These are phyloP conservation scores for Penicillium paradoxum DNA, from an alignment of 495 filamentous ascomycete genomes.

Conservation along the genomic window DNA sequence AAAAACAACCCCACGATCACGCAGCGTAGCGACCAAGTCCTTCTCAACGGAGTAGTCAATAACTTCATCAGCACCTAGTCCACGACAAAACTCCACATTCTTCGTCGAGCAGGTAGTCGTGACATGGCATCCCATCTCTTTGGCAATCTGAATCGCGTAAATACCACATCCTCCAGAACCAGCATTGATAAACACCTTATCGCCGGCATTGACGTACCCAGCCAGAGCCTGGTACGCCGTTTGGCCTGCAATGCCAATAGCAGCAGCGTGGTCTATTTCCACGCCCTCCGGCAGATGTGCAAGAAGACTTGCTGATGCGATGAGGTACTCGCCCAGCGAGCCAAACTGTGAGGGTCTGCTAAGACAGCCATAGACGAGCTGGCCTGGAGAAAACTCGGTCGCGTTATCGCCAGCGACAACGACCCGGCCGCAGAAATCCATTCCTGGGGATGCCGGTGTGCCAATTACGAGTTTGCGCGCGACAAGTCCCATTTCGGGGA, in stretches of 20 bases:
- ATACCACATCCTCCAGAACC: slow-evolving; percentile 58
- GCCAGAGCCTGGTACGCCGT: slow-evolving; percentile 56
- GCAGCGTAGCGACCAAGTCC: slow-evolving; percentile 45
- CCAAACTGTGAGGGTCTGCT: slow-evolving; percentile 41
- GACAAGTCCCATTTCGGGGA: slow-evolving; percentile 49
- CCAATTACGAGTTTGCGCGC: slow-evolving; percentile 29
- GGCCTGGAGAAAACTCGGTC: slow-evolving; percentile 37
- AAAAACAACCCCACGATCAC: slow-evolving; percentile 47
- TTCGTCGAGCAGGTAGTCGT: slow-evolving; percentile 52
- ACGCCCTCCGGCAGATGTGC: slow-evolving; percentile 48
- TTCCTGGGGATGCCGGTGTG: slow-evolving; percentile 49
- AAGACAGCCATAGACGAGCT: slow-evolving; percentile 51
- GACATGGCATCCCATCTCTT: slow-evolving; percentile 55
- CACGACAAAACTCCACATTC: slow-evolving; percentile 52
- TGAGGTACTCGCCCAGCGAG: slow-evolving; percentile 48
- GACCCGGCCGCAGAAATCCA: slow-evolving; percentile 63
- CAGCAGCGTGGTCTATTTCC: slow-evolving; percentile 42
- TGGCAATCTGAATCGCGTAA: slow-evolving; percentile 61
- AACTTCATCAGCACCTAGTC: slow-evolving; percentile 60
- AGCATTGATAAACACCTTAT: slow-evolving; percentile 62
- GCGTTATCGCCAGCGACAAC: slow-evolving; percentile 30
- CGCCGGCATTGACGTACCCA: slow-evolving; percentile 44
- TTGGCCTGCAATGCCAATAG: slow-evolving; percentile 47
- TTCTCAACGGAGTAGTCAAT: slow-evolving; percentile 55
- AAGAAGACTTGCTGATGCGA: slow-evolving; percentile 11